Conservation (phyloP, 1,284 basidiomycete genomes). For the Moesziomyces globuligerus region DNA sequence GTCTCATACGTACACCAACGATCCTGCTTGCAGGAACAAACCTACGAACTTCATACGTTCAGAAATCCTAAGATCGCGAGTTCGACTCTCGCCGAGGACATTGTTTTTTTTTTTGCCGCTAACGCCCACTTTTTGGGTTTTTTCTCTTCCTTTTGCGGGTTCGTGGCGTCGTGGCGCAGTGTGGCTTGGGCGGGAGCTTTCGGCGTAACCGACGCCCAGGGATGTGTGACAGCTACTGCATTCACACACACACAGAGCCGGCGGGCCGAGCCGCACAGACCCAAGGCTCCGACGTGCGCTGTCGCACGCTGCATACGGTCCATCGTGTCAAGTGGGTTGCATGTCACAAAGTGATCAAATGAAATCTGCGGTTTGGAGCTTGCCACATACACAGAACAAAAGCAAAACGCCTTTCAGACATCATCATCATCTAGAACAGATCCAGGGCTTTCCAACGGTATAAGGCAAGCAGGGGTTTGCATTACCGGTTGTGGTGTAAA, state of each 20-base stretch:
- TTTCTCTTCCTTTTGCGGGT: not conserved
- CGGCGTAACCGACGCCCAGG: not conserved
- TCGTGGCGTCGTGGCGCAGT: too few species aligned
- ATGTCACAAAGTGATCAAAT: not conserved
- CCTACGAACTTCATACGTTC: slow-evolving; percentile 24
- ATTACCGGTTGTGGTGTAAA: too few species aligned
- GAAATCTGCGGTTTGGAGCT: slow-evolving; percentile 3
- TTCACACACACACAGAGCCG: too few species aligned
- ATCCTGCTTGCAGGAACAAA: slow-evolving; percentile 33
- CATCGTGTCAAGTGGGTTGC: not conserved
- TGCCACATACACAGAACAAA: slow-evolving; percentile 2
- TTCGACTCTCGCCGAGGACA: slow-evolving; percentile 51
- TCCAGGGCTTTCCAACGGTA: too few species aligned
- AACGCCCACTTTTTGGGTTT: not conserved
- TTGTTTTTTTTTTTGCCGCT: slow-evolving; percentile 2
- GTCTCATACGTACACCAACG: slow-evolving; percentile 42
- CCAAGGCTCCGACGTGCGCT: too few species aligned
- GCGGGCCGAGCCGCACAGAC: too few species aligned
- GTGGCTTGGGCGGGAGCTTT: not conserved
- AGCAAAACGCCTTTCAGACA: not conserved
- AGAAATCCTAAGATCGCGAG: slow-evolving; percentile 50
- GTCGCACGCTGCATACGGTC: not conserved
- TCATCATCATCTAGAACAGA: too few species aligned
- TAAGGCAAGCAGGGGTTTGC: too few species aligned
- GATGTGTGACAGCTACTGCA: too few species aligned